A percentile compares a stretch with the other conserved stretches of the same genome.
These are phyloP conservation scores for Talaromyces wortmannii DNA, from an alignment of 495 filamentous ascomycete genomes.

Conservation along the genomic window DNA sequence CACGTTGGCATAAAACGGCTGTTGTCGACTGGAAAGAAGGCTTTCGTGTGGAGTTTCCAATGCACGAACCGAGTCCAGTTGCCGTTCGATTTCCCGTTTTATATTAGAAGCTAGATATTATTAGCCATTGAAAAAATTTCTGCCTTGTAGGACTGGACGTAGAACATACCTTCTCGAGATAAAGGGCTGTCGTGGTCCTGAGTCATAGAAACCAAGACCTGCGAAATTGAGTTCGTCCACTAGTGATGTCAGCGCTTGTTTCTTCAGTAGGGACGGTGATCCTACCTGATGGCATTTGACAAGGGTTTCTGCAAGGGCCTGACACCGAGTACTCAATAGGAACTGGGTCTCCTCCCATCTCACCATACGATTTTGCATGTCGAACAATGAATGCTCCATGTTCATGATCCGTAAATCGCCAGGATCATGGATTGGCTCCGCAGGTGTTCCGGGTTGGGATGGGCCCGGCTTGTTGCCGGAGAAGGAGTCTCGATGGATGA, in stretches of 20 bases:
- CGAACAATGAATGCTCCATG: constrained; percentile 77
- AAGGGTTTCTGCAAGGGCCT: constrained; percentile 75
- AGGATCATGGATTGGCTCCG: constrained; percentile 72
- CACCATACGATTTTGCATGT: constrained; percentile 66
- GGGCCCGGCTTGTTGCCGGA: constrained; percentile 64
- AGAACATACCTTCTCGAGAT: constrained; percentile 45
- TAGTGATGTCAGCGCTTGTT: constrained; percentile 15
- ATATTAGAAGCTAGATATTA: constrained; percentile 57
- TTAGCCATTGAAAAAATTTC: background rate
- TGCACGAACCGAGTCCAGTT: constrained; percentile 61
- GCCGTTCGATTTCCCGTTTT: constrained; percentile 79
- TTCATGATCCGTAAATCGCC: constrained; percentile 66
- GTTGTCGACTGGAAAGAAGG: constrained; percentile 60
- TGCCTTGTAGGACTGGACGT: background rate
- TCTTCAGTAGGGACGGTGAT: background rate
- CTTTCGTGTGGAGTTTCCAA: constrained; percentile 76
- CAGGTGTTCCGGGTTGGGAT: constrained; percentile 77
- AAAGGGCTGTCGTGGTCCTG: constrained; percentile 57
- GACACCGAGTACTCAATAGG: constrained; percentile 71
- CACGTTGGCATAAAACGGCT: constrained; percentile 68
- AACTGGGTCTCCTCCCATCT: constrained; percentile 80
- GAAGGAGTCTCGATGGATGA: constrained; percentile 94
- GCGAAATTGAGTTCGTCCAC: constrained; percentile 73
- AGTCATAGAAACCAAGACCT: constrained; percentile 60
- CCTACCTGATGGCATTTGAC: constrained; percentile 67